A percentile compares a stretch with the other conserved stretches of the same genome.
These are phyloP conservation scores for Aspergillus chevalieri DNA, from an alignment of 2,329 filamentous ascomycete genomes.

Conservation along the genomic window DNA sequence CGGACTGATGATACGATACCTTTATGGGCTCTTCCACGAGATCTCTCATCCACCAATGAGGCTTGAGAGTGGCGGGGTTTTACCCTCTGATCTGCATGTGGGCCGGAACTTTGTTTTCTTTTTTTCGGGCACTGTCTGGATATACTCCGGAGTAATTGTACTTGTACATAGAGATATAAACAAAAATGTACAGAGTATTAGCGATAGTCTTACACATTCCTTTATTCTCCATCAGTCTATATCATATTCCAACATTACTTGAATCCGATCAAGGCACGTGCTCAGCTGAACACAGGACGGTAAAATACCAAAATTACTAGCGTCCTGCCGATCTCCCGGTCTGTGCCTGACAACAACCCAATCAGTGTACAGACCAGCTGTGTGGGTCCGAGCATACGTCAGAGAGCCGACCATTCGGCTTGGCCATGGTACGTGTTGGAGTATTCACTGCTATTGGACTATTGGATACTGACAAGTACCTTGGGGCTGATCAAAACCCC, in stretches of 20 bases:
- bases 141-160: too few species aligned
- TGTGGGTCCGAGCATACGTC: not conserved
- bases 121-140: too few species aligned
- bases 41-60: not conserved
- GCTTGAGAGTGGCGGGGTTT: not conserved
- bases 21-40: not conserved
- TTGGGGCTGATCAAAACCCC: too few species aligned
- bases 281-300: not conserved
- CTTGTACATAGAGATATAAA: not conserved
- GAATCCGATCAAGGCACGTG: not conserved
- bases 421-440: too few species aligned
- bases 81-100: not conserved
- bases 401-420: too few species aligned
- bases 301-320: not conserved
- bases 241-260: not conserved
- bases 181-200: not conserved
- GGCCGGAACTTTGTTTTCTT: not conserved
- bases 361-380: not conserved
- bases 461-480: too few species aligned
- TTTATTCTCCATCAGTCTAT: not conserved
- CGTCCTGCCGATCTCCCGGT: constrained; percentile 5
- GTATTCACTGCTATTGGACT: too few species aligned
- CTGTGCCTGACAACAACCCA: not conserved
- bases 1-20: not conserved
- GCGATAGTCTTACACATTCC: not conserved